Evolutionary conservation across 2,329 filamentous ascomycete genomes (phyloP), one percentile per base, ranked within the genome.

Genomic region (Aspergillus puulaauensis): DNA sequence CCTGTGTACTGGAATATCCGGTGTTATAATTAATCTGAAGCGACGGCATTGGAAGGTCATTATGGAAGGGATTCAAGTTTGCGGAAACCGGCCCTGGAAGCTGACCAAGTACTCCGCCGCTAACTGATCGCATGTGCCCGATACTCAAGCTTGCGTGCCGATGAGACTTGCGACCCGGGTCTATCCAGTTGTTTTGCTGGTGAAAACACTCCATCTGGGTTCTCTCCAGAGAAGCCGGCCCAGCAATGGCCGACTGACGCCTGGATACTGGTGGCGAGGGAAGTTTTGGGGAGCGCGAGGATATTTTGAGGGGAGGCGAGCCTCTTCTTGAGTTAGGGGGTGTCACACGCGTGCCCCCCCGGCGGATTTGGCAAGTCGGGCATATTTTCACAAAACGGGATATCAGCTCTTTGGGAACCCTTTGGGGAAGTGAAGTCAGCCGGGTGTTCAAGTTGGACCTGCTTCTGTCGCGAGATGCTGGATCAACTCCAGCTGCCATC

Each of bases 331-430:
- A 77, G 60, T 70, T 75, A 23, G 75, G 75, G 19, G 75, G 75
- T 21, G 75, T 76, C 45, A 76, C 59, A 11, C 74, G 74, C 40
- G 75, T 69, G 45, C 73, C 75, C 19, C 77, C 76, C 46, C 79
- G 71, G 47, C 79, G 77, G 19, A 79, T 75, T 63, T 78, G 78
- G 59, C 79, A 81, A 17, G 78, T 80, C 48, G 79, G 79, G 49
- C 79, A 81, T 51, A 79, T 77, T 62, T 80, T 80, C 53, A 81
- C 79, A 58, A 81, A 81, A 41, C 79, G 77, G 33, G 79, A 80
- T 61, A 81, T 81, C 37, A 81, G 68, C 61, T 81, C 79, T 64
- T 81, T 81, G 3, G 79, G 79, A 5, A 81, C 79, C 79, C 79
- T 81, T 57, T 44, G 35, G 12, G 9, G 33, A 48, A 8, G 15